phyloP scores from a whole-genome alignment of 352 stramenopile genomes.

The Blastocystis hominis region DNA sequence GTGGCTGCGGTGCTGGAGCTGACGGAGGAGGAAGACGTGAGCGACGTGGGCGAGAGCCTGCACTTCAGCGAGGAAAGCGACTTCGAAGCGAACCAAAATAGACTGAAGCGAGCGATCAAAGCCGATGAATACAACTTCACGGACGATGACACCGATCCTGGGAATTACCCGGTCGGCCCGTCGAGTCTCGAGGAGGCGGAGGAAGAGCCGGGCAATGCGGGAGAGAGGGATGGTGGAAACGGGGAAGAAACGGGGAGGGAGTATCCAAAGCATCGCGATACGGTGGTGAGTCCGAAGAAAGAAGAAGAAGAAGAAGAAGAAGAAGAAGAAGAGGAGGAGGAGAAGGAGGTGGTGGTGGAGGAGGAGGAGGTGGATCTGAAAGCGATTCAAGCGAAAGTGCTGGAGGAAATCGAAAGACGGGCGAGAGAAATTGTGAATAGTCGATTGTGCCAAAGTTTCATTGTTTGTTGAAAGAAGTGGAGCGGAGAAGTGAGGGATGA shows the following conservation, averaged over 20 bases:
- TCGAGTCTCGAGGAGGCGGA: not conserved
- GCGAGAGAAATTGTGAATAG: not conserved
- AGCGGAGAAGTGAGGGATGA: not conserved
- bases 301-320: slow-evolving; percentile 36
- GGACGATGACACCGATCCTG: not conserved
- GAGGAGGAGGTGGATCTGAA: not conserved
- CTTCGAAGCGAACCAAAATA: not conserved
- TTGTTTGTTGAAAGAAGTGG: not conserved
- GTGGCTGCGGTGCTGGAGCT: not conserved
- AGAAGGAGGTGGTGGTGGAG: not conserved
- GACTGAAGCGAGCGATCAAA: not conserved
- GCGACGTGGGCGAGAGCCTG: not conserved
- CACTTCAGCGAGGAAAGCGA: not conserved
- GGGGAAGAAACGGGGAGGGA: not conserved
- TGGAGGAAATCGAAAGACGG: not conserved
- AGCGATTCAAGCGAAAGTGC: not conserved
- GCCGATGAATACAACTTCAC: slow-evolving; percentile 2
- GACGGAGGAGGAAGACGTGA: not conserved
- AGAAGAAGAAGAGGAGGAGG: not conserved
- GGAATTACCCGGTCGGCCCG: not conserved
- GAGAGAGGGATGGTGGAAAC: not conserved
- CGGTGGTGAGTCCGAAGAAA: not conserved
- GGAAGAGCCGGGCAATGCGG: not conserved
- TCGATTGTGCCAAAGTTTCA: not conserved
- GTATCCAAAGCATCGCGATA: not conserved